Conservation (phyloP, 2,329 filamentous ascomycete genomes). For the Curvularia verruculosa region DNA sequence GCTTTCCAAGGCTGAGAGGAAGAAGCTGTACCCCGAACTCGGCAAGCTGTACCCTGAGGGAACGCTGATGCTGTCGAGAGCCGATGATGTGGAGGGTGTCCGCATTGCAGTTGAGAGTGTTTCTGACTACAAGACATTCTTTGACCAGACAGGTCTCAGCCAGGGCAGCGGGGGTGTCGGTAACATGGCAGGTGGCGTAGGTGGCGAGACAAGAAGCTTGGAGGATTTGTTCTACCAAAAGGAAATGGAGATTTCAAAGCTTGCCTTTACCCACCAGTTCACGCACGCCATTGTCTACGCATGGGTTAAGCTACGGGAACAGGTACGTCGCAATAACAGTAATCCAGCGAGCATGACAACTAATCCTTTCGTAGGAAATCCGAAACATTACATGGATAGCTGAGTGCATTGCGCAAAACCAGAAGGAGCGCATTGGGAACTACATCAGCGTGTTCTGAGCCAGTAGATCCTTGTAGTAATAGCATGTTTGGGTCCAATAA, state of each 20-base stretch:
- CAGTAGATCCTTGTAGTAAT: slow-evolving; percentile 28
- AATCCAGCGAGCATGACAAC: not conserved
- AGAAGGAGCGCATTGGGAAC: slow-evolving; percentile 98
- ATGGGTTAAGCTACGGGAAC: slow-evolving; percentile 96
- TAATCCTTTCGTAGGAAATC: slow-evolving; percentile 73
- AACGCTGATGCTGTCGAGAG: slow-evolving; percentile 89
- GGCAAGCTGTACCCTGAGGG: slow-evolving; percentile 93
- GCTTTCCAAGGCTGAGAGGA: slow-evolving; percentile 88
- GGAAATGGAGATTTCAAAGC: slow-evolving; percentile 98
- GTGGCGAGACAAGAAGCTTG: slow-evolving; percentile 82
- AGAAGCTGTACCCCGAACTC: slow-evolving; percentile 93
- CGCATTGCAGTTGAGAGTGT: slow-evolving; percentile 92
- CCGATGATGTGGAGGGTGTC: slow-evolving; percentile 94
- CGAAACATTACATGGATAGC: slow-evolving; percentile 99
- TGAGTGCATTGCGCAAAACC: slow-evolving; percentile 99
- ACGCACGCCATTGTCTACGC: slow-evolving; percentile 94
- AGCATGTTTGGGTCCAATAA: slow-evolving; percentile 36
- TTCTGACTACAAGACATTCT: slow-evolving; percentile 92
- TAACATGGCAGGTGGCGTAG: slow-evolving; percentile 83
- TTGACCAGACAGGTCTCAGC: slow-evolving; percentile 85
- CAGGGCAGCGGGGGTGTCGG: slow-evolving; percentile 76
- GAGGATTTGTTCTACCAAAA: slow-evolving; percentile 99
- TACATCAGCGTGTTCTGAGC: slow-evolving; percentile 89
- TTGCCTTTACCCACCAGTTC: slow-evolving; percentile 94
- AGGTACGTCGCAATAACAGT: slow-evolving; percentile 67